Evolutionary conservation across 805 yeast species (phyloP), one percentile per base, ranked within the genome.

Genomic region (Candida railenensis): DNA sequence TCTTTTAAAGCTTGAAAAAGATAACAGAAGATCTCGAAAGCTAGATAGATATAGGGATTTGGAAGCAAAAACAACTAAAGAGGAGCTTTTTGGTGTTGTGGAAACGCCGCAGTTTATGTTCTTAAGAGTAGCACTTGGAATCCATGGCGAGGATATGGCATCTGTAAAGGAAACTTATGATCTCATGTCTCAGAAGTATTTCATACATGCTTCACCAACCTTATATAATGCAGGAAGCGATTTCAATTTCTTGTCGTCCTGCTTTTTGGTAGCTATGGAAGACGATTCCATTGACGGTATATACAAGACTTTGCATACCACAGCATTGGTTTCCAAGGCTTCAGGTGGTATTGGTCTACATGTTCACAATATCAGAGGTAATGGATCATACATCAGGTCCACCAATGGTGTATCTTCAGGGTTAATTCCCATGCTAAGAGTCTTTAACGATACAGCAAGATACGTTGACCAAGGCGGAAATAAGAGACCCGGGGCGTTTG

Each of bases 381-480:
- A 84, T 15, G 98, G 97, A 8, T 78, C 96, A 1, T 83, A 85
- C 63, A 90, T 92, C 54, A 85, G 96, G 21, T 95, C 96, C 47
- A 84, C 97, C 5, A 89, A 89, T 62, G 99, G 98, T 45, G 82
- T 87, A 9, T 89, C 97, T 2, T 89, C 84, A 56, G 99, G 99
- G 34, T 70, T 92, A 42, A 85, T 91, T 37, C 99, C 99, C n/a
- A 90, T 92, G 97, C 73, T 92, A 22, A 82, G 96, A 56, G 98
- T 92, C 8, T 92, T 84, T 73, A 92, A 92, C 73, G 87, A 89
- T 69, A 90, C 98, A 21, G 98, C 99, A 16, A 81, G 97, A 56
- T 92, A 91, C 61, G 98, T 92, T 37, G 98, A 92, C 59, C 99
- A 92, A 75, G 99, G 99, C 52, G 98, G 98, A 46, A 92, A 92